A percentile compares a stretch with the other conserved stretches of the same genome.
Conservation (phyloP, 1,139 yeast species). For the Diutina sp. region DNA sequence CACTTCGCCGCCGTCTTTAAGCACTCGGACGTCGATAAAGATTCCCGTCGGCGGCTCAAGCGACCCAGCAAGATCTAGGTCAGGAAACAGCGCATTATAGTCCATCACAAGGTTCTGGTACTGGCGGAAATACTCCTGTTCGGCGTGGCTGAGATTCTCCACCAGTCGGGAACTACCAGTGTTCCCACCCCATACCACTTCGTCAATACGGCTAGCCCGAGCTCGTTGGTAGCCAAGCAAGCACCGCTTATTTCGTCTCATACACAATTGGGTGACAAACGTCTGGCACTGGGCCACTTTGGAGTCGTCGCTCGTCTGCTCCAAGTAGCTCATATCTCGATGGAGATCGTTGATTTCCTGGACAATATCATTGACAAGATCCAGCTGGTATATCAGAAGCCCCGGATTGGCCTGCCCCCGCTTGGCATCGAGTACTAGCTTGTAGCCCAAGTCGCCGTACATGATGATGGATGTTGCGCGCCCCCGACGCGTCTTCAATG, state of each 20-base stretch:
- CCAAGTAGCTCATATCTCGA: constrained; percentile 32
- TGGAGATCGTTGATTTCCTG: constrained; percentile 49
- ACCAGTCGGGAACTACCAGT: constrained; percentile 12
- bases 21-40: constrained; percentile 84
- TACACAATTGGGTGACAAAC: constrained; percentile 69
- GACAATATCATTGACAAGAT: constrained; percentile 52
- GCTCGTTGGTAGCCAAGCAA: constrained; percentile 69
- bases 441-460: constrained; percentile 85
- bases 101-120: constrained; percentile 64
- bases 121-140: constrained; percentile 62
- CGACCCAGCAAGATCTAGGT: constrained; percentile 80
- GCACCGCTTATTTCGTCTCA: constrained; percentile 84
- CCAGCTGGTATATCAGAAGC: constrained; percentile 65
- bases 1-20: constrained; percentile 92
- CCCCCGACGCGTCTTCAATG: not conserved
- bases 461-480: constrained; percentile 17
- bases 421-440: constrained; percentile 74
- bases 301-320: constrained; percentile 19
- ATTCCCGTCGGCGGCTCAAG: constrained; percentile 84
- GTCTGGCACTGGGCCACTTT: constrained; percentile 55
- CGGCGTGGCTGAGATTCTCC: constrained; percentile 59
- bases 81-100: constrained; percentile 69
- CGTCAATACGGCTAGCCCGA: constrained; percentile 56
- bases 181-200: constrained; percentile 47
- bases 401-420: constrained; percentile 55